Base-by-base conservation (phyloP, 306 rosid genomes). In the Senna tora region DNA sequence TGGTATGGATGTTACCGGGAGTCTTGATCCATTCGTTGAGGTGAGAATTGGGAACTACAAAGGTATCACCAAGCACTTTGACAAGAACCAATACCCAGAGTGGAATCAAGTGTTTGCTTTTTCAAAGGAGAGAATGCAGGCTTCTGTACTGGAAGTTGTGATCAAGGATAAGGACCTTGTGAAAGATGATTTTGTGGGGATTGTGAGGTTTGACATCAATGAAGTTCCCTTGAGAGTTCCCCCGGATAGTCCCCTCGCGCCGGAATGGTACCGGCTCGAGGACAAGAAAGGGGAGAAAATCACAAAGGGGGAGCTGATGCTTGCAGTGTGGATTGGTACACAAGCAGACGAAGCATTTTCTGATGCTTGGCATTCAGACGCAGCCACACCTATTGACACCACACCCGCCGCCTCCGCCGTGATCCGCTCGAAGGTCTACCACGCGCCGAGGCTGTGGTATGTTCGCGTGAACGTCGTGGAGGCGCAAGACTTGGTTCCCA, bases 321-420 rank as follows among this genome's bases (percentile, higher is more conserved):
- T 90, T 19, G 96, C 96, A 16, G 91, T 93, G n/a, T 90, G 96
- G 96, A 80, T 93, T 74, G 98, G 98, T 11, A 93, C 96, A 7
- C 96, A 93, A 81, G 96, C 96, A 20, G 96, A 93, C 56, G 96
- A 93, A 67, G 87, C 98, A 0, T 93, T 92, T 68, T 82, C 95
- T 20, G 96, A 93, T 75, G 91, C 98, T 8, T 93, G 98, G 98
- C 90, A 89, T 76, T 92, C 93, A 25, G 71, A 65, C 46, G 56
- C 56, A 45, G 71, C 71, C n/a, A 25, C 52, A 32, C 71, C 71
- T 8, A 15, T 64, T 43, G 54, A 64, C 53, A 41, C 53, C n/a
- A 21, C 69, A 43, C 53, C 53, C 21, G 32, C 69, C 6, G 52
- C 52, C 9, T 45, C 71, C 42, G 15, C 22, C 15, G 41, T 65